phyloP scores from a whole-genome alignment of 2,329 filamentous ascomycete species.

The Aspergillus fructus region DNA sequence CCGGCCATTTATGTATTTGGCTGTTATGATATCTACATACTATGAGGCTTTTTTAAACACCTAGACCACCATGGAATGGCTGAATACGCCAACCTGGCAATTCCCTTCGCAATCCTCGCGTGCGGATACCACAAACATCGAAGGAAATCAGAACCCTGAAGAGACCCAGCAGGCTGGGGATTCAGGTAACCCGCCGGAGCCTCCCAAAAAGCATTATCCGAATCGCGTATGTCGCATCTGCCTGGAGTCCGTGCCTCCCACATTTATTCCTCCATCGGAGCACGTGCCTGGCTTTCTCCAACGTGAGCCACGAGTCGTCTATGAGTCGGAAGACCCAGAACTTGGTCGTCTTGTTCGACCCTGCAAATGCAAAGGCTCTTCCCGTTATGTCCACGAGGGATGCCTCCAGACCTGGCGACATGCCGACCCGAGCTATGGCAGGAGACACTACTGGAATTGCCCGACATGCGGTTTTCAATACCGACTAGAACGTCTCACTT shows the following conservation, averaged over 20 bases:
- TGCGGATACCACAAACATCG: slow-evolving; percentile 7
- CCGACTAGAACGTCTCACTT: slow-evolving; percentile 72
- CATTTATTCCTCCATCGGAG: slow-evolving; percentile 56
- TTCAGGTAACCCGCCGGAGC: slow-evolving; percentile 19
- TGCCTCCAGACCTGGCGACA: slow-evolving; percentile 83
- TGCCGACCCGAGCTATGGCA: slow-evolving; percentile 63
- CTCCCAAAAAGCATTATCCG: slow-evolving; percentile 56
- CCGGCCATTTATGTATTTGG: slow-evolving; percentile 19
- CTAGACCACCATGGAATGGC: slow-evolving; percentile 12
- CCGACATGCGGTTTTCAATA: slow-evolving; percentile 86
- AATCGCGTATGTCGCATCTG: slow-evolving; percentile 86
- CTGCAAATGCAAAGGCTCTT: slow-evolving; percentile 89
- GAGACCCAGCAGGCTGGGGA: slow-evolving; percentile 14
- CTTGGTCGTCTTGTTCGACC: slow-evolving; percentile 80
- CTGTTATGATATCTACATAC: background rate
- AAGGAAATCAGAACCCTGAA: slow-evolving; percentile 11
- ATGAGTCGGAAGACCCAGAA: slow-evolving; percentile 71
- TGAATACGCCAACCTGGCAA: slow-evolving; percentile 28
- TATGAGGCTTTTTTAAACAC: slow-evolving; percentile 4
- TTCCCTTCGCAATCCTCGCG: slow-evolving; percentile 19
- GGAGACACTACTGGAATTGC: slow-evolving; percentile 79
- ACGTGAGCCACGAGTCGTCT: slow-evolving; percentile 59
- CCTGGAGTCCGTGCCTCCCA: slow-evolving; percentile 68
- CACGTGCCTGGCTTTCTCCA: slow-evolving; percentile 58
- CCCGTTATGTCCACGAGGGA: slow-evolving; percentile 90